Conservation (phyloP, 257 asterid genomes). For the Fraxinus anomala region DNA sequence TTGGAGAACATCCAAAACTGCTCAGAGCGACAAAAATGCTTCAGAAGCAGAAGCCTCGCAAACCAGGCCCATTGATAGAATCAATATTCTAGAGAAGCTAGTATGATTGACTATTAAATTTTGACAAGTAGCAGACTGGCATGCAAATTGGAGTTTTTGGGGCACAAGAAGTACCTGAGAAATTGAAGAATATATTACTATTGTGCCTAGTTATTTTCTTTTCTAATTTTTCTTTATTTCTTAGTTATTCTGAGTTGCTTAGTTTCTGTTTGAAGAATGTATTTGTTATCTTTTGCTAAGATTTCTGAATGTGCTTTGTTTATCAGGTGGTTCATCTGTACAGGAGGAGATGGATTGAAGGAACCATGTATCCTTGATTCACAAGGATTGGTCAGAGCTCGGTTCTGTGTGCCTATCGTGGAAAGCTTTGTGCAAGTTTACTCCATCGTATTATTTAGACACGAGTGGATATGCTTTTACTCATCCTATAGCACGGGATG, state of each 20-base stretch:
- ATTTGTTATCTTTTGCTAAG: neutral
- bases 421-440: constrained; percentile 79
- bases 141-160: neutral
- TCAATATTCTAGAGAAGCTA: neutral
- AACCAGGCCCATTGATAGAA: neutral
- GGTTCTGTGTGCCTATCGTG: constrained; percentile 71
- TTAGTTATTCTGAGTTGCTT: neutral
- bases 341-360: constrained; percentile 87
- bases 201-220: constrained; percentile 1
- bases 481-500: constrained; percentile 77
- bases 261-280: constrained; percentile 13
- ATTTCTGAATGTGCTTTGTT: constrained; percentile 24
- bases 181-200: neutral
- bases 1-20: neutral
- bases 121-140: constrained; percentile 14
- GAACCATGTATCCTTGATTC: constrained; percentile 84
- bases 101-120: neutral
- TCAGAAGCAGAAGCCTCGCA: neutral
- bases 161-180: neutral
- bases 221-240: constrained; percentile 6
- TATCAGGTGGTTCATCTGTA: constrained; percentile 77
- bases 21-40: neutral
- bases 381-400: constrained; percentile 97
- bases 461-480: constrained; percentile 98
- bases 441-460: constrained; percentile 82